These are phyloP conservation scores for Pezicula rhizophila DNA, from an alignment of 2,329 filamentous ascomycete genomes.

Conservation along the genomic window DNA sequence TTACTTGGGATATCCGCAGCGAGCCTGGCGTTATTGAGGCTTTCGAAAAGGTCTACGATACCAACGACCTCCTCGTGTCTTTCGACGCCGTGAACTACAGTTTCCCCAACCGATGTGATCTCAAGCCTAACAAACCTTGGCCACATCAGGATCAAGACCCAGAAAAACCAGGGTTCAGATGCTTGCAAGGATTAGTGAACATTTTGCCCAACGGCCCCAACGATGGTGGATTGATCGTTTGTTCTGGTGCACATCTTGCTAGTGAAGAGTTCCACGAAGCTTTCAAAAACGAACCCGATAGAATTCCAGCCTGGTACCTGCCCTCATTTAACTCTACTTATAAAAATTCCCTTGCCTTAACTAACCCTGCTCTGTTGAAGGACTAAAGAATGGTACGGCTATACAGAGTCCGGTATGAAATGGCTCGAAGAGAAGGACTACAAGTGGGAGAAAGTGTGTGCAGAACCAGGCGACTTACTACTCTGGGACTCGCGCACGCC, in stretches of 20 bases:
- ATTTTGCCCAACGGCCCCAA: slow-evolving; percentile 29
- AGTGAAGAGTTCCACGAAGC: slow-evolving; percentile 32
- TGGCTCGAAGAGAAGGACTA: slow-evolving; percentile 30
- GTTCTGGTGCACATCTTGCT: slow-evolving; percentile 22
- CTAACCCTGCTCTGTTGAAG: too few relatives aligned
- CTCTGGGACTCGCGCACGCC: slow-evolving; percentile 32
- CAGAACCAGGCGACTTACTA: slow-evolving; percentile 23
- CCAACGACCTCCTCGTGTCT: slow-evolving; percentile 40
- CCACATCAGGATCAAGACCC: slow-evolving; percentile 41
- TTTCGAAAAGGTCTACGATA: slow-evolving; percentile 40
- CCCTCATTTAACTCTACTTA: not conserved
- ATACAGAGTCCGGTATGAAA: slow-evolving; percentile 29
- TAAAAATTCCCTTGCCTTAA: too few relatives aligned
- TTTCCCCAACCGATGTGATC: slow-evolving; percentile 31
- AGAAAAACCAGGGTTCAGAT: slow-evolving; percentile 39
- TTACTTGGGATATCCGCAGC: slow-evolving; percentile 40
- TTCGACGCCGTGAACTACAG: slow-evolving; percentile 31
- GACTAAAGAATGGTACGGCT: slow-evolving; percentile 28
- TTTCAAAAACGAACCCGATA: slow-evolving; percentile 24
- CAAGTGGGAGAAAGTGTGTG: slow-evolving; percentile 32
- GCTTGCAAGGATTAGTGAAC: slow-evolving; percentile 46
- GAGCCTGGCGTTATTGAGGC: slow-evolving; percentile 40
- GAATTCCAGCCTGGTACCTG: slow-evolving; percentile 21
- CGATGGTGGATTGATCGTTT: slow-evolving; percentile 31
- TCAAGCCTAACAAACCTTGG: slow-evolving; percentile 35